These are phyloP conservation scores for Tulasnella sp. DNA, from an alignment of 768 basidiomycete genomes.

Conservation along the genomic window DNA sequence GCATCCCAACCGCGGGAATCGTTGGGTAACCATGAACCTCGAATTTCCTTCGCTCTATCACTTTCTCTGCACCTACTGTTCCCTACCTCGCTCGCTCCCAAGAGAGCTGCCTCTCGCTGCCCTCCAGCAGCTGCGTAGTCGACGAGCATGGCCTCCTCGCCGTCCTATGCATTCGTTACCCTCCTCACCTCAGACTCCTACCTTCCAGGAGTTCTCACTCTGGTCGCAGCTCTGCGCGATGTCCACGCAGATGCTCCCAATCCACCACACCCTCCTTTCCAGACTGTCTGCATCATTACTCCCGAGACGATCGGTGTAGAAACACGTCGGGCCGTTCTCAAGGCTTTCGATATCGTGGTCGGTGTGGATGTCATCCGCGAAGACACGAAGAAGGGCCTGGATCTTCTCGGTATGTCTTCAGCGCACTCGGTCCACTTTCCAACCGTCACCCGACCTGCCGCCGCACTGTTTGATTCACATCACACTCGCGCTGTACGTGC, in stretches of 20 bases:
- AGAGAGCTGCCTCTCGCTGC: not conserved
- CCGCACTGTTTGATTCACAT: not conserved
- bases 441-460: slow-evolving; percentile 12
- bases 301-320: slow-evolving; percentile 87
- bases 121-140: slow-evolving; percentile 7
- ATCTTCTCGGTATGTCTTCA: slow-evolving; percentile 70
- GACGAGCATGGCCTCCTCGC: slow-evolving; percentile 26
- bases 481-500: not conserved
- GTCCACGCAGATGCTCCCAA: slow-evolving; percentile 60
- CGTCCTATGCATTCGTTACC: slow-evolving; percentile 69
- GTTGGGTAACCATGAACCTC: slow-evolving; percentile 2
- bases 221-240: slow-evolving; percentile 80
- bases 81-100: slow-evolving; percentile 3
- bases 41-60: slow-evolving; percentile 4
- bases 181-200: slow-evolving; percentile 90
- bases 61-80: not conserved
- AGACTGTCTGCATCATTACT: slow-evolving; percentile 87
- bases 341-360: slow-evolving; percentile 77
- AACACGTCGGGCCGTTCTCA: slow-evolving; percentile 72
- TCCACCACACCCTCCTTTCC: slow-evolving; percentile 53
- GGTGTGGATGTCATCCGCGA: slow-evolving; percentile 87
- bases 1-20: not conserved
- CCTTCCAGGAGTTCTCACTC: slow-evolving; percentile 85
- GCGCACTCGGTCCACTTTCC: not conserved
- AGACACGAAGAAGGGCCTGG: slow-evolving; percentile 60